Percentiles rank a stretch among this genome's conserved stretches.
Evolutionary conservation across 257 asterid genomes (phyloP).

Genomic region (Thymus mandschuricus): DNA sequence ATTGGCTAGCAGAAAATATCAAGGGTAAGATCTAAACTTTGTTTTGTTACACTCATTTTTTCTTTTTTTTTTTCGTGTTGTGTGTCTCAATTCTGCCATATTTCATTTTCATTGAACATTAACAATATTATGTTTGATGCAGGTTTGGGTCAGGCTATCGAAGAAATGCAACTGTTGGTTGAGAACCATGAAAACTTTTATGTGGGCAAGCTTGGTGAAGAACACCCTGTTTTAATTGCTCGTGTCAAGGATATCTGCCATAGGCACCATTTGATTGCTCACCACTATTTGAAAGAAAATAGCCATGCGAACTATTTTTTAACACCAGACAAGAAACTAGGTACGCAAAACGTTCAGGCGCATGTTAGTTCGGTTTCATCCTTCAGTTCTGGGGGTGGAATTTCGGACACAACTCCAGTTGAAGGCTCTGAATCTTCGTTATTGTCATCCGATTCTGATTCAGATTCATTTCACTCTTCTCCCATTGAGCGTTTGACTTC

Average conservation of each 20-base stretch:
- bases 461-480: conserved; percentile 55
- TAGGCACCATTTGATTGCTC: conserved; percentile 56
- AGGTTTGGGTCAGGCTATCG: conserved; percentile 59
- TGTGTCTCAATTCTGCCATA: background rate
- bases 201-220: conserved; percentile 27
- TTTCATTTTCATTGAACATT: too few relatives aligned
- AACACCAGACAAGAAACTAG: conserved; percentile 54
- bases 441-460: conserved; percentile 74
- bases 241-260: conserved; percentile 52
- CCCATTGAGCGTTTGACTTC: conserved; percentile 32
- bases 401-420: conserved; percentile 50
- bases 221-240: conserved; percentile 46
- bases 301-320: conserved; percentile 33
- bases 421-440: conserved; percentile 55
- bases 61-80: too few relatives aligned
- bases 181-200: conserved; percentile 36
- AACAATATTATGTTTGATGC: conserved; percentile 23
- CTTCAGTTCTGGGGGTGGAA: conserved; percentile 60
- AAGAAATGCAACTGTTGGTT: conserved; percentile 50
- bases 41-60: background rate
- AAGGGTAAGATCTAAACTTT: conserved; percentile 43
- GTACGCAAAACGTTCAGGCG: conserved; percentile 37
- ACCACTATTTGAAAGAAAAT: conserved; percentile 39
- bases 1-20: conserved; percentile 57
- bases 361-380: conserved; percentile 43